Evolutionary conservation across 192 early-diverging fungal species (phyloP), one percentile per base, ranked within the genome.

Genomic region (Entomortierella beljakovae): DNA sequence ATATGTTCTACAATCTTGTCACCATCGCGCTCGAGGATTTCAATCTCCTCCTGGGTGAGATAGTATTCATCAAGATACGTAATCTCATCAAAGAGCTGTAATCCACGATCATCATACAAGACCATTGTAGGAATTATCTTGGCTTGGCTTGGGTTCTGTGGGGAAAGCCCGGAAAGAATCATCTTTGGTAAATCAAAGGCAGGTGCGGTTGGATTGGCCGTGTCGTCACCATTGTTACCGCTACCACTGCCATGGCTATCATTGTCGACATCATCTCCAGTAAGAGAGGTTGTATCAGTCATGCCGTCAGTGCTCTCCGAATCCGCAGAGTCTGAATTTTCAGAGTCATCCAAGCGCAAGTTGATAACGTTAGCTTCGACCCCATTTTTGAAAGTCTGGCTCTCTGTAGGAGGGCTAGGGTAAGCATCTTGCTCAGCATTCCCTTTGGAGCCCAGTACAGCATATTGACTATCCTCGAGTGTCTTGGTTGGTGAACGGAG

Each of bases 61-160:
- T 98, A 97, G 70, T 98, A 98, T 57, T 95, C 94, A 15, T 89
- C 75, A 32, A 89, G 64, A 56, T 97, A 93, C 0, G 96, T 97
- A 68, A 98, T 97, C 56, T 92, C 81, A 83, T 97, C 97, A 85
- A 94, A 98, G 32, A 94, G 84, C 54, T 94, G 93, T 18, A 98
- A 79, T 8, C 97, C 97, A 1, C 71, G 60, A 38, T 92, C 90
- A 62, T 96, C 91, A 66, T 98, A 98, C 37, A 97, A 88, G 2
- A 96, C 86, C 67, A 96, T 86, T 0, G 93, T 95, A 0, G 97
- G 95, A 56, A 95, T 88, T 1, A 87, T 89, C 71, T 89, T 89
- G 34, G 64, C 57, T 1, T 34, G n/a, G 40, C 59, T 46, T 3
- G 62, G 5, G 15, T 32, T 50, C n/a, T 15, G 28, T n/a, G 81